Base-by-base conservation (phyloP, 2,329 filamentous ascomycete genomes). In the Xylaria sp. region DNA sequence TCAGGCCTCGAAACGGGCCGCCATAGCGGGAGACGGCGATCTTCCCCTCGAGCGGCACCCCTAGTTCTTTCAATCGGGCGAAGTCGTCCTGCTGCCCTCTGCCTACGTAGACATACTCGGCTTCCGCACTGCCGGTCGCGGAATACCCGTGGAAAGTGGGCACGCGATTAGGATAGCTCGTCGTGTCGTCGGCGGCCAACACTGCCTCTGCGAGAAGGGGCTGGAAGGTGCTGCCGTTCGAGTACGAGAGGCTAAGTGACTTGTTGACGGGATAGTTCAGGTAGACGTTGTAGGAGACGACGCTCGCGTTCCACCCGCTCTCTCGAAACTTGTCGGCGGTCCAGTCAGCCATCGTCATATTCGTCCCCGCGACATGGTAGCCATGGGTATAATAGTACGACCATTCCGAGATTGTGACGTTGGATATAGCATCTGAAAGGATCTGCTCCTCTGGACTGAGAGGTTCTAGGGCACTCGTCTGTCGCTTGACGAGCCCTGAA, bases 131-230 rank as follows among this genome's bases (percentile, higher is more conserved):
- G 0, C 93, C 93, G 39, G 83, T 90, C 0, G 92, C 92, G 0
- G 92, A 93, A 77, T 96, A 97, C 11, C 92, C 93, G 72, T 96
- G 91, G 80, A 95, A 97, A 0, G 90, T 93, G 5, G 93, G 92
- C 24, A 94, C 85, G 32, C 91, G 84, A 69, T 92, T 86, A 5
- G 85, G 81, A 39, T 91, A 82, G n/a, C 88, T 85, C 34, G 88
- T 92, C 0, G 92, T 93, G n/a, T 88, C 85, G 76, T 96, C 93
- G 68, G 93, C 89, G 4, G 89, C 83, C 1, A 96, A 80, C 1
- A 92, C 85, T 72, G 93, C 90, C 78, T 96, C 92, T 72, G 91
- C 89, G 59, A 95, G 78, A 4, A 84, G 88, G 1, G 92, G 91
- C 73, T 91, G 87, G 57, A 85, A 90, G 6, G 84, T 85, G 45